Percentiles rank a stretch among this genome's conserved stretches.
phyloP scores from a whole-genome alignment of 306 rosid species.

The Purshia tridentata region DNA sequence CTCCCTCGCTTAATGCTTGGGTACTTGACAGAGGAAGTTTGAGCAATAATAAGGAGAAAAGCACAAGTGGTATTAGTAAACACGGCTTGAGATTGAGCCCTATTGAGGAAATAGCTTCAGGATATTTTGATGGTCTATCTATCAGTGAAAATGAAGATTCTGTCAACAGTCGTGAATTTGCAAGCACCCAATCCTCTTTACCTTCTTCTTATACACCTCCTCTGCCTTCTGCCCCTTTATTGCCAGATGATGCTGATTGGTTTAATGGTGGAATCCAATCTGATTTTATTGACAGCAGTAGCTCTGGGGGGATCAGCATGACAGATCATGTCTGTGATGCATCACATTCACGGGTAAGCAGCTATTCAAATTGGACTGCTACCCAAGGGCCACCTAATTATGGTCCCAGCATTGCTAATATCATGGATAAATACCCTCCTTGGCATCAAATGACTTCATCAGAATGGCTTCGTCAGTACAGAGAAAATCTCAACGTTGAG shows the following conservation, averaged over 20 bases:
- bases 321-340: conserved; percentile 27
- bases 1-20: conserved; percentile 96
- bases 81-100: conserved; percentile 53
- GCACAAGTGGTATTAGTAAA: conserved; percentile 33
- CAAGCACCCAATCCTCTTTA: conserved; percentile 28
- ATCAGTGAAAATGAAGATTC: conserved; percentile 39
- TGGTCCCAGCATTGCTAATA: conserved; percentile 43
- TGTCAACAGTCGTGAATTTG: conserved; percentile 19
- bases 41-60: conserved; percentile 43
- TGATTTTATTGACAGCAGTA: conserved; percentile 29
- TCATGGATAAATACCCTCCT: conserved; percentile 41
- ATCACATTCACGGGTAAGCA: conserved; percentile 29
- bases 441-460: conserved; percentile 77
- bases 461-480: conserved; percentile 93
- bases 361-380: conserved; percentile 54
- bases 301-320: conserved; percentile 16
- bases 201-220: conserved; percentile 63
- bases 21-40: conserved; percentile 57
- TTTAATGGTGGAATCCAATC: conserved; percentile 39
- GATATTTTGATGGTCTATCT: conserved; percentile 45
- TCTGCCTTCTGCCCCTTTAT: conserved; percentile 84
- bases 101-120: conserved; percentile 60
- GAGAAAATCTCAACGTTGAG: conserved; percentile 53
- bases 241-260: conserved; percentile 77
- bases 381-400: conserved; percentile 40